Percentiles rank a stretch among this genome's conserved stretches.
These are phyloP conservation scores for Akanthomyces muscarius DNA, from an alignment of 2,329 filamentous ascomycete species.

Conservation along the genomic window DNA sequence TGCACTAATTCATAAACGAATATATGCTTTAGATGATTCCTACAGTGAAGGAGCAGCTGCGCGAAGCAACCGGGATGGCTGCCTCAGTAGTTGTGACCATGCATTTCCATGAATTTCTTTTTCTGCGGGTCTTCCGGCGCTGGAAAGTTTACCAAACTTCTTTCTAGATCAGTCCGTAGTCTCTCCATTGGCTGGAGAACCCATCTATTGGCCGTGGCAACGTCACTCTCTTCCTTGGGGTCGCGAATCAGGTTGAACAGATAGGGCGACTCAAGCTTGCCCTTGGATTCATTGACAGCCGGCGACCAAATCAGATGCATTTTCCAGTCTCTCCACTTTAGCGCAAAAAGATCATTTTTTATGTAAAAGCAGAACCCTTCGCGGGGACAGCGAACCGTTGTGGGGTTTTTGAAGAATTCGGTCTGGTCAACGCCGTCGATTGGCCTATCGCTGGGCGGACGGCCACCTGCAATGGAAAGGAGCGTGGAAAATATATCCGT, in stretches of 20 bases:
- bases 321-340: conserved; percentile 36
- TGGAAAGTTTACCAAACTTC: conserved; percentile 22
- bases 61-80: background rate
- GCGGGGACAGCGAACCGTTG: conserved; percentile 4
- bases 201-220: conserved; percentile 31
- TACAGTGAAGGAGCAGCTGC: no score
- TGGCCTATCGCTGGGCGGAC: conserved; percentile 15
- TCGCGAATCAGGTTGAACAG: conserved; percentile 30
- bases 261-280: conserved; percentile 31
- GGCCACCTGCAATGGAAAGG: conserved; percentile 22
- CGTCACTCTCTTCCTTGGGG: conserved; percentile 32
- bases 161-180: conserved; percentile 25
- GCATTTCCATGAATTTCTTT: conserved; percentile 3
- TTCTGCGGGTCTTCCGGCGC: background rate
- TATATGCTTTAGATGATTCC: no score
- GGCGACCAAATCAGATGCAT: conserved; percentile 33
- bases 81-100: background rate
- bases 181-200: conserved; percentile 30
- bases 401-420: conserved; percentile 25
- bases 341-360: conserved; percentile 31
- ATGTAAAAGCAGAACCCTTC: conserved; percentile 33
- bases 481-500: conserved; percentile 32
- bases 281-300: conserved; percentile 31
- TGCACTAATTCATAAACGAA: no score
- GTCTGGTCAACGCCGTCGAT: conserved; percentile 31